phyloP scores from a whole-genome alignment of 2,329 filamentous ascomycete genomes.

The Tolypocladium tropicale region DNA sequence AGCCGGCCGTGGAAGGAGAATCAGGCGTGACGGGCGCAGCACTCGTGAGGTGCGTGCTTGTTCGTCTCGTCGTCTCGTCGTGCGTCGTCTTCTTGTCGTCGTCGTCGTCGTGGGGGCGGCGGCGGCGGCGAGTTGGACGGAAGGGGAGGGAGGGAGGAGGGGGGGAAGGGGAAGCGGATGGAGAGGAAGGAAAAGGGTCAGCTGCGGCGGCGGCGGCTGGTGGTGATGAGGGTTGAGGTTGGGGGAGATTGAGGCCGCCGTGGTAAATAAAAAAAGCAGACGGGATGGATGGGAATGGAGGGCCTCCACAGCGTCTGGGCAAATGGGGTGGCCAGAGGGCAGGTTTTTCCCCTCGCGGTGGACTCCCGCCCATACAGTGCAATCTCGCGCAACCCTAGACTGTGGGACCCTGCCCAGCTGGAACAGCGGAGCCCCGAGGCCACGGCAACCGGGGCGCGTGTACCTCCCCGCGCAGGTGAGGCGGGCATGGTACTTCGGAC shows the following conservation, averaged over 20 bases:
- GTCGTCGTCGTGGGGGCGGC: not conserved
- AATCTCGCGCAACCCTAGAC: not conserved
- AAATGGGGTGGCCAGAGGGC: constrained; percentile 1
- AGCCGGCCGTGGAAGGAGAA: constrained; percentile 1
- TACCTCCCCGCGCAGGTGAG: not conserved
- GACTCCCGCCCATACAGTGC: not conserved
- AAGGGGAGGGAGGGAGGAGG: constrained; percentile 4
- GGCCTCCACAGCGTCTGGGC: not conserved
- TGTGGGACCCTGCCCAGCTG: not conserved
- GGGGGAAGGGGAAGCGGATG: constrained; percentile 7
- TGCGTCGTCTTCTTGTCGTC: not conserved
- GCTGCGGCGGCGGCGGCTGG: not conserved
- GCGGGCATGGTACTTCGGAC: not conserved
- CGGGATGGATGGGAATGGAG: constrained; percentile 1
- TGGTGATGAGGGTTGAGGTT: constrained; percentile 5
- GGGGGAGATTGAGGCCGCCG: not conserved
- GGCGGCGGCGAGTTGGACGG: constrained; percentile 3
- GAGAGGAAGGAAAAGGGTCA: constrained; percentile 6
- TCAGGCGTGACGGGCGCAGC: constrained; percentile 5
- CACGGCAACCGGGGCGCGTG: not conserved
- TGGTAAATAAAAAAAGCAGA: constrained; percentile 1
- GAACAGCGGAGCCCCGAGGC: not conserved
- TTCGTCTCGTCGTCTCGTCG: not conserved
- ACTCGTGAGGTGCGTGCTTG: constrained; percentile 1
- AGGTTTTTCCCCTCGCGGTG: not conserved